These are phyloP conservation scores for Sporothrix globosa DNA, from an alignment of 2,329 filamentous ascomycete species.

Conservation along the genomic window DNA sequence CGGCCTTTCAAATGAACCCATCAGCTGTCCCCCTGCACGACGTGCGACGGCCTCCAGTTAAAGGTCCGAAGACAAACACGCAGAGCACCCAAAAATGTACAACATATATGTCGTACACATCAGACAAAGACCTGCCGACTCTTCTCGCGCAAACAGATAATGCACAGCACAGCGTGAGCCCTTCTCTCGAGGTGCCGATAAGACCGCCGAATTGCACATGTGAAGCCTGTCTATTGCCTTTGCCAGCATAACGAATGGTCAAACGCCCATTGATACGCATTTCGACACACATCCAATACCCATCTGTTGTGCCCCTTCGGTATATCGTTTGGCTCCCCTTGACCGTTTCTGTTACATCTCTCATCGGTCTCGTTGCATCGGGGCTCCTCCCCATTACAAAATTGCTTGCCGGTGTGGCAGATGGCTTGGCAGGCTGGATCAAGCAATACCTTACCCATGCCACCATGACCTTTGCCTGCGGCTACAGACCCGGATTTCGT, in stretches of 20 bases:
- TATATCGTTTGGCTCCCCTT: neutral
- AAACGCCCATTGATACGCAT: too few species aligned
- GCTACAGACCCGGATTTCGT: neutral
- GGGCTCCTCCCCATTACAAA: neutral
- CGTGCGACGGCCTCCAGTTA: too few species aligned
- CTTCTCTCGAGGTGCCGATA: neutral
- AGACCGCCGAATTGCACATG: neutral
- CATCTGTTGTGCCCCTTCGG: neutral
- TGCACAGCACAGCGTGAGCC: neutral
- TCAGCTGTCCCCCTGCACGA: too few species aligned
- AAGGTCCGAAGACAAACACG: neutral
- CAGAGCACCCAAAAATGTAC: neutral
- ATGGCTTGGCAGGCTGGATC: neutral
- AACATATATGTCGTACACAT: neutral
- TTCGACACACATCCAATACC: too few species aligned
- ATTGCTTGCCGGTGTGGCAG: neutral
- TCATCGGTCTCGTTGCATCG: neutral
- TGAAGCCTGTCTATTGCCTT: too few species aligned
- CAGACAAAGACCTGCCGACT: conserved; percentile 8
- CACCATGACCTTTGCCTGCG: neutral
- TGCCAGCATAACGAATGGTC: too few species aligned
- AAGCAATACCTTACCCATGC: conserved; percentile 8
- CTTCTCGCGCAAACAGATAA: neutral
- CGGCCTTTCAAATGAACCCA: too few species aligned
- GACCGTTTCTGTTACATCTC: neutral